Percentiles rank a stretch among this genome's conserved stretches.
These are phyloP conservation scores for Arctostaphylos glauca DNA, from an alignment of 148 eudicot genomes.

Conservation along the genomic window DNA sequence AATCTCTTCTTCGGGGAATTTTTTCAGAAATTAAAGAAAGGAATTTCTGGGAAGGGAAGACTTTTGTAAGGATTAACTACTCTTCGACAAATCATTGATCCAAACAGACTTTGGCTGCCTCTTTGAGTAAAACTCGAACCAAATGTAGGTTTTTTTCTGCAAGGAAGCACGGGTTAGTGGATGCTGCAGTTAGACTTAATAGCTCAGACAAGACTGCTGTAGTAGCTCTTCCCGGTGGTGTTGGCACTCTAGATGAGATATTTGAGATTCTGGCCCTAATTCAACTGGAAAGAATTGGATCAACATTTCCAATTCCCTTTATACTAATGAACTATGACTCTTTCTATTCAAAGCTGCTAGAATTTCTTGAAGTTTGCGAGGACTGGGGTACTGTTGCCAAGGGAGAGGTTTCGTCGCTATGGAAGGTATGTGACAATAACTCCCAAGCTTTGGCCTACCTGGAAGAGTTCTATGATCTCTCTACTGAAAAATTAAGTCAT, in stretches of 20 bases:
- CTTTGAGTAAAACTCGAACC: not conserved
- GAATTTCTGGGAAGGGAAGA: not conserved
- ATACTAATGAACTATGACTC: constrained; percentile 79
- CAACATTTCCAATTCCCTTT: constrained; percentile 67
- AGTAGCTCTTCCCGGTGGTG: constrained; percentile 83
- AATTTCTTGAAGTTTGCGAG: constrained; percentile 67
- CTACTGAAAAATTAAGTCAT: constrained; percentile 9
- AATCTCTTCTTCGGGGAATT: not conserved
- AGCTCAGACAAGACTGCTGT: constrained; percentile 73
- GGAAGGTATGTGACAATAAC: constrained; percentile 77
- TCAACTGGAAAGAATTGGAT: constrained; percentile 79
- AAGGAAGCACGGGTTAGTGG: constrained; percentile 92
- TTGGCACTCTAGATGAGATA: constrained; percentile 86
- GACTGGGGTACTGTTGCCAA: constrained; percentile 64
- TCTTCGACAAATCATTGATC: not conserved
- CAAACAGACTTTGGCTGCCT: not conserved
- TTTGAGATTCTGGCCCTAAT: constrained; percentile 79
- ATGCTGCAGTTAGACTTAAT: constrained; percentile 74
- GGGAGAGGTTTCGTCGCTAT: constrained; percentile 70
- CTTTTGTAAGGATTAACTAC: not conserved
- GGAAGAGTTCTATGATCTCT: constrained; percentile 54
- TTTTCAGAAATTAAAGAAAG: not conserved
- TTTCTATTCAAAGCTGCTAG: constrained; percentile 75
- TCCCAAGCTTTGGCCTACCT: constrained; percentile 65
- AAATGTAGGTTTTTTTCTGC: constrained; percentile 83